Evolutionary conservation across 2,329 filamentous ascomycete species (phyloP).

Genomic region (Colletotrichum sp.): DNA sequence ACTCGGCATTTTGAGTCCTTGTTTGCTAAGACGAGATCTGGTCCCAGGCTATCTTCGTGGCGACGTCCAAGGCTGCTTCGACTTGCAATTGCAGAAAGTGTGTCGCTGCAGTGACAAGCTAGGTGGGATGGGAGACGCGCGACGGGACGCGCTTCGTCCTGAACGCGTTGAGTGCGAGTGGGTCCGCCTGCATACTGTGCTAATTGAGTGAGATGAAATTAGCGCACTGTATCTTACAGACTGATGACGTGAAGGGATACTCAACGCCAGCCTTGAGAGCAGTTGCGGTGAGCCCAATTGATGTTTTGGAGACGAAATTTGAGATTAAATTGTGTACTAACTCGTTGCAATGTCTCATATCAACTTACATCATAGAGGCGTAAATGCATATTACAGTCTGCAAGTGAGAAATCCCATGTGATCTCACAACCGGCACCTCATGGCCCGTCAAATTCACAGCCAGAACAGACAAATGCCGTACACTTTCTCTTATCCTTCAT

Average conservation of each 20-base stretch:
- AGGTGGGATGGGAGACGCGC: not conserved
- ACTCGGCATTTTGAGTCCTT: slow-evolving; percentile 52
- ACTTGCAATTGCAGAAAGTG: not conserved
- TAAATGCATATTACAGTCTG: not conserved
- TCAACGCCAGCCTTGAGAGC: not conserved
- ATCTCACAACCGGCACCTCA: not conserved
- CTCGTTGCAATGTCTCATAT: rapidly evolving
- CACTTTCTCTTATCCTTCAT: not conserved
- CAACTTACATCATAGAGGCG: not conserved
- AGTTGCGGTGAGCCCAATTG: not conserved
- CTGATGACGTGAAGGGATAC: not conserved
- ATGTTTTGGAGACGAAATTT: not conserved
- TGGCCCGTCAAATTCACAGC: not conserved
- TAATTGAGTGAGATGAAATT: rapidly evolving
- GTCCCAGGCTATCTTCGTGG: not conserved
- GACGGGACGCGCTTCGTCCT: slow-evolving; percentile 11
- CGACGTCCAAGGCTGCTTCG: not conserved
- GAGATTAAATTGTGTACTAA: not conserved
- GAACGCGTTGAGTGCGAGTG: slow-evolving; percentile 14
- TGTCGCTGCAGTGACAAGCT: slow-evolving; percentile 6
- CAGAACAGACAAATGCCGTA: not conserved
- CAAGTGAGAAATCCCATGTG: not conserved
- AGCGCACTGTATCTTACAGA: not conserved
- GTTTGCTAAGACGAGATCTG: not conserved
- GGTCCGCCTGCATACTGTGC: not conserved